Evolutionary conservation across 441 rosid genomes (phyloP).

Genomic region (Isatis lusitanica): DNA sequence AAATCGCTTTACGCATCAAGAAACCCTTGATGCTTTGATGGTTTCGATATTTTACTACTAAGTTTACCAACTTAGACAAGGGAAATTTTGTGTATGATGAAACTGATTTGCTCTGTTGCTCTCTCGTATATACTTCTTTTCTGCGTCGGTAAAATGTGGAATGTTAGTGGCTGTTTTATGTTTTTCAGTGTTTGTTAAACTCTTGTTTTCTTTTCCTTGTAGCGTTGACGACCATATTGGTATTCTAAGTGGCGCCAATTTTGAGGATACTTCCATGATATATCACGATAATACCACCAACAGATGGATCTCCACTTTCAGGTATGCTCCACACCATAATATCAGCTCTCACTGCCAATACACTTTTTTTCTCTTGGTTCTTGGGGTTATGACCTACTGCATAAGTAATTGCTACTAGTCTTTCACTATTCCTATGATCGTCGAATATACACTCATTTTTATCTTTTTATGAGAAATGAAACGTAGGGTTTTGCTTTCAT

Average conservation of each 20-base stretch:
- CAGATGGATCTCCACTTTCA: constrained; percentile 70
- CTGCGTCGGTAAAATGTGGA: neutral
- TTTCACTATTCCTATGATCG: neutral
- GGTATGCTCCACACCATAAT: constrained; percentile 39
- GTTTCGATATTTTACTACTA: neutral
- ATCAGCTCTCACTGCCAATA: neutral
- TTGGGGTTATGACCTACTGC: too few relatives aligned
- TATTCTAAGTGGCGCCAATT: constrained; percentile 54
- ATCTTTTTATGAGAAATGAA: neutral
- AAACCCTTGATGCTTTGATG: too few relatives aligned
- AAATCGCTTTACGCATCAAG: too few relatives aligned
- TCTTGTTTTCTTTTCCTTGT: constrained; percentile 21
- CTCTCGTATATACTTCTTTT: neutral
- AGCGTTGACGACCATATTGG: constrained; percentile 65
- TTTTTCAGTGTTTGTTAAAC: neutral
- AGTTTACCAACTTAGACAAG: neutral
- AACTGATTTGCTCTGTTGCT: neutral
- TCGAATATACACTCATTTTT: neutral
- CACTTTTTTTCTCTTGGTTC: too few relatives aligned
- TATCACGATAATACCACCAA: constrained; percentile 63
- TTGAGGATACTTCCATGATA: constrained; percentile 47
- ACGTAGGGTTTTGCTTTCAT: neutral
- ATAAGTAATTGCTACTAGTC: too few relatives aligned
- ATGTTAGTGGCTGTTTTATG: neutral
- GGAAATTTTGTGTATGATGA: neutral